Evolutionary conservation across 2,329 filamentous ascomycete genomes (phyloP).

Genomic region (Ceratocystis alfenasii): DNA sequence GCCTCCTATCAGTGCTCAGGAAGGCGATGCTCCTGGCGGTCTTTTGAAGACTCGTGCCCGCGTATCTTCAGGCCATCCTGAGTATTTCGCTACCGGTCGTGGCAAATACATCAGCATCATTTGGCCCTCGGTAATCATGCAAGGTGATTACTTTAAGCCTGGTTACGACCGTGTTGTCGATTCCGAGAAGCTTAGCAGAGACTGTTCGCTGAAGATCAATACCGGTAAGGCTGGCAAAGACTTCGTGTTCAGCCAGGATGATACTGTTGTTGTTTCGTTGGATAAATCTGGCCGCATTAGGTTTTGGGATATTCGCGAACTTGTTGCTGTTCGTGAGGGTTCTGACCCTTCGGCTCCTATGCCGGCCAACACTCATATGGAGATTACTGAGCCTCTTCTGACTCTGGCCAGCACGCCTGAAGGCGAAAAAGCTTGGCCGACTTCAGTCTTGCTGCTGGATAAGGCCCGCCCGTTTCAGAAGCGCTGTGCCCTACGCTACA

Average conservation of each 20-base stretch:
- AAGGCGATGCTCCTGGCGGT: slow-evolving; percentile 82
- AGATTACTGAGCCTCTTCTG: slow-evolving; percentile 75
- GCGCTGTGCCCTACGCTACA: slow-evolving; percentile 78
- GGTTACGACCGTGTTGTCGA: slow-evolving; percentile 61
- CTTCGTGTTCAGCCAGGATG: slow-evolving; percentile 94
- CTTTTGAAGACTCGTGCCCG: slow-evolving; percentile 92
- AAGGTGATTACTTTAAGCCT: slow-evolving; percentile 51
- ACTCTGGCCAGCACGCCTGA: slow-evolving; percentile 78
- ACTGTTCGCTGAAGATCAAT: slow-evolving; percentile 84
- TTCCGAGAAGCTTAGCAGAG: slow-evolving; percentile 73
- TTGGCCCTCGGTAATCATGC: slow-evolving; percentile 52
- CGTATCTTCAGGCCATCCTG: slow-evolving; percentile 74
- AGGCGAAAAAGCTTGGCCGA: slow-evolving; percentile 90
- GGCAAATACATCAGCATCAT: slow-evolving; percentile 94
- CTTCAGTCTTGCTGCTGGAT: slow-evolving; percentile 88
- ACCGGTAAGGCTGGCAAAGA: slow-evolving; percentile 98
- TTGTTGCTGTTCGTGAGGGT: slow-evolving; percentile 46
- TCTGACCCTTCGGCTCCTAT: slow-evolving; percentile 40
- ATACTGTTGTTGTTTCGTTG: slow-evolving; percentile 83
- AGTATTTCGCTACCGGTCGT: slow-evolving; percentile 88
- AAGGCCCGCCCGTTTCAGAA: slow-evolving; percentile 90
- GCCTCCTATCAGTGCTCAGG: slow-evolving; percentile 71
- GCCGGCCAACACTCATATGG: slow-evolving; percentile 48
- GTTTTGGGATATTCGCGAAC: slow-evolving; percentile 90
- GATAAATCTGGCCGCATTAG: slow-evolving; percentile 95